Base-by-base conservation (phyloP, 1,139 yeast species). In the Kodamaea fungicola region DNA sequence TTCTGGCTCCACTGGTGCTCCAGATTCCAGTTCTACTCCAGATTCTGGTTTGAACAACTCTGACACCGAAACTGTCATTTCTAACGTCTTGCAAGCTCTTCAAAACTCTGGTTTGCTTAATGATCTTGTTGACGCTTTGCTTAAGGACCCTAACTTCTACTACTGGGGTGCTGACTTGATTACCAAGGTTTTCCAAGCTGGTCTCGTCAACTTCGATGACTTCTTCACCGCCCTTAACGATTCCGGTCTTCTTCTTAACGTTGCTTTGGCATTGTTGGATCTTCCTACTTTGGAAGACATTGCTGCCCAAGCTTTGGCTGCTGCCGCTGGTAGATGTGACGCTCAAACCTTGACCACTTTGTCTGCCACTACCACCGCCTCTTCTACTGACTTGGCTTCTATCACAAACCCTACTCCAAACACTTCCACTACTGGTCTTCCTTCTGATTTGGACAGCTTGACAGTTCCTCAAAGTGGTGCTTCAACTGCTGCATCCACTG, bases 271-370 rank as follows among this genome's bases (percentile, higher is more conserved):
- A 41, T 67, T 70, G 62, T 66, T 70, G 51, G 67, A 61, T 50
- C 40, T 67, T 34, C 56, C 52, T 32, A 69, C 74, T 24, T 64
- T 70, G 46, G 56, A 64, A 54, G 19, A 16, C 5, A 66, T 69
- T 38, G 58, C 65, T 42, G 64, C 64, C 43, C 70, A 64, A 42
- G 74, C 75, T 30, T 67, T 70, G 54, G 71, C 72, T 47, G 75
- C 74, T 45, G 72, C 72, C 28, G 57, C 62, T 40, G 69, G 69
- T 41, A 52, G 65, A 35, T 70, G 76, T 64, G 62, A 54, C 32
- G 65, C 61, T 39, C 42, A 57, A 16, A 48, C 66, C 8, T 53
- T 61, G 38, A 49, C 63, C 28, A 59, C 66, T 35, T 39, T 59
- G 12, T 32, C 41, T 21, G 46, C 53, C 19, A 35, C 52, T 24